Percentiles rank a stretch among this genome's conserved stretches.
These are phyloP conservation scores for Colletotrichum lupini DNA, from an alignment of 2,329 filamentous ascomycete genomes.

Conservation along the genomic window DNA sequence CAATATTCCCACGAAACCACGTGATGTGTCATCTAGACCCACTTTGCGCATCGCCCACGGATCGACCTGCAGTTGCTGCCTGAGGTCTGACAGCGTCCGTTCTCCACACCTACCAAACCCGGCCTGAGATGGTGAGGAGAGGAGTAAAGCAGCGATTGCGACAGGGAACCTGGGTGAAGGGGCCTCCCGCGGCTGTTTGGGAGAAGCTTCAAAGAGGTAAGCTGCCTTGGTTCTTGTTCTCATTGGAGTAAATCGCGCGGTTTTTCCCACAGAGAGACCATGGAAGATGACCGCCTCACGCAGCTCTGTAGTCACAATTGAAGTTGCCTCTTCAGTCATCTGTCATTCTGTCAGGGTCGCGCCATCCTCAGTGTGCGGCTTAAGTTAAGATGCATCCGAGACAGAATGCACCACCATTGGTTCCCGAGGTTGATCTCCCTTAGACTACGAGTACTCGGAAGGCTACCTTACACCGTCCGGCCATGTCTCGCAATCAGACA, in stretches of 20 bases:
- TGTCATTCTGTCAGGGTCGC: background rate
- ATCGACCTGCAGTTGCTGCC: constrained; percentile 7
- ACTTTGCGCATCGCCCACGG: background rate
- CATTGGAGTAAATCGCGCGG: background rate
- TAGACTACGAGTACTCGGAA: background rate
- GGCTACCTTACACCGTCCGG: background rate
- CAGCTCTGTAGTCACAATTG: background rate
- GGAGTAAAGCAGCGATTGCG: constrained; percentile 21
- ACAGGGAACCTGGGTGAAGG: background rate
- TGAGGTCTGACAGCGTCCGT: constrained; percentile 17
- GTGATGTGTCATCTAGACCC: constrained; percentile 43
- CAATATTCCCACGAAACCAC: constrained; percentile 57
- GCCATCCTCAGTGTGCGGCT: background rate
- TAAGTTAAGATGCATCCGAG: background rate
- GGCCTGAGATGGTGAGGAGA: background rate
- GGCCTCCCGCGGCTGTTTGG: constrained; percentile 1
- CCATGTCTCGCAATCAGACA: constrained; percentile 15
- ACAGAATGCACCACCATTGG: background rate
- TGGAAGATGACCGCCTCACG: background rate
- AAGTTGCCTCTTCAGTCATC: background rate
- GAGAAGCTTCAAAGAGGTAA: background rate
- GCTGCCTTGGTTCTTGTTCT: background rate
- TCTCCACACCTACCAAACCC: background rate
- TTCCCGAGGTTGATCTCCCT: constrained; percentile 18
- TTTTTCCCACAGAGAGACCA: background rate